A percentile compares a stretch with the other conserved stretches of the same genome.
These are phyloP conservation scores for Bruguiera sexangula DNA, from an alignment of 345 rosid genomes.

Conservation along the genomic window DNA sequence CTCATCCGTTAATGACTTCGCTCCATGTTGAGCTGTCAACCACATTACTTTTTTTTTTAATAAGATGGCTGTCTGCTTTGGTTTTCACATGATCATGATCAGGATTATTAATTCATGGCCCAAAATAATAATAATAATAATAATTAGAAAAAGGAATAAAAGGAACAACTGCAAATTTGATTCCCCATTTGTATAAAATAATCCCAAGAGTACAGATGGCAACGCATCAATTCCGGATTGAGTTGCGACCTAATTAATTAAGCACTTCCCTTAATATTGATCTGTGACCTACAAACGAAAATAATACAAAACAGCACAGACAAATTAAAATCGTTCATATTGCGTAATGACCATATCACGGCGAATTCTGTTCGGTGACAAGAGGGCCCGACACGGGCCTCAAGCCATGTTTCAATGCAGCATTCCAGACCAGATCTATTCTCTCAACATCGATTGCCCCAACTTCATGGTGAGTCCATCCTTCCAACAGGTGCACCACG, in stretches of 20 bases:
- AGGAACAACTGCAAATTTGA: neutral
- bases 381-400: constrained; percentile 42
- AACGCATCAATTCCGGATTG: neutral
- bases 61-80: no score
- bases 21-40: no score
- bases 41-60: no score
- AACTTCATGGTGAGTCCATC: constrained; percentile 94
- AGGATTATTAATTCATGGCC: no score
- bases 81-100: no score
- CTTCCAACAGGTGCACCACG: constrained; percentile 80
- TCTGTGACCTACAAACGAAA: neutral
- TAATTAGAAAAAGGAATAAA: neutral
- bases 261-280: no score
- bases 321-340: no score
- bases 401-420: constrained; percentile 78
- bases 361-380: no score
- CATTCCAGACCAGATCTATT: constrained; percentile 88
- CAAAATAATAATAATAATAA: neutral
- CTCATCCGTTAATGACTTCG: no score
- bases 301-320: neutral
- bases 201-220: constrained; percentile 3
- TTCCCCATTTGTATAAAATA: neutral
- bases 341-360: no score
- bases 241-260: neutral
- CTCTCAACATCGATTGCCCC: constrained; percentile 86